Evolutionary conservation across 345 rosid genomes (phyloP), one percentile per base, ranked within the genome.

Genomic region (Microcos paniculata): DNA sequence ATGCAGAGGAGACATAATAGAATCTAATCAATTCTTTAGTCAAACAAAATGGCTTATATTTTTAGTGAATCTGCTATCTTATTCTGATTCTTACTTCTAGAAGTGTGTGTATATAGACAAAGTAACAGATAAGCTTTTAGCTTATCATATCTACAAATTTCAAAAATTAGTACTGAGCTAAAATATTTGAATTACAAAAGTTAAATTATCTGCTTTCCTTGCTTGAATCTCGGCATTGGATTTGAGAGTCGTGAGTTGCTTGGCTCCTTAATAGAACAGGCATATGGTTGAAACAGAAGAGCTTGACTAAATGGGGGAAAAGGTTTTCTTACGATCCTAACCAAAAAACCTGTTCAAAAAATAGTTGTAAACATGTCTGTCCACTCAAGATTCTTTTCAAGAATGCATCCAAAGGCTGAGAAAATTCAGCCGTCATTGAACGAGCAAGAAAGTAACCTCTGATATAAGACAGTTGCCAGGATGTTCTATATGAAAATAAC

Each of bases 301-400:
- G 21, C 35, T 26, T 49, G 10, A 48, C 18, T 28, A 66, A 66
- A 66, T 33, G 16, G 2, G 31, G 51, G 19, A n/a, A 57, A 38
- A 59, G 65, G 18, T 15, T 51, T 15, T 21, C 55, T 38, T 43
- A 24, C 59, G 67, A 21, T 23, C 4, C 30, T 43, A 43, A 55
- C 58, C 45, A 42, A 33, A 83, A 78, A 84, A 92, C 98, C 97
- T 91, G 95, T 77, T 90, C 94, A 77, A 95, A 91, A 78, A 93
- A 90, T 70, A 73, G 68, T 80, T 87, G 97, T 79, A 95, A 82
- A 82, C 92, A 87, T 42, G 96, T 78, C 21, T 86, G 90, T 48
- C 85, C 92, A 67, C 78, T 75, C 79, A 89, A 78, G 28, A 90
- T 84, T 80, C 84, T 79, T 77, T 88, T 90, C 81, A 91, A 76